phyloP scores from a whole-genome alignment of 768 basidiomycete species.

The Hericium alpestre region DNA sequence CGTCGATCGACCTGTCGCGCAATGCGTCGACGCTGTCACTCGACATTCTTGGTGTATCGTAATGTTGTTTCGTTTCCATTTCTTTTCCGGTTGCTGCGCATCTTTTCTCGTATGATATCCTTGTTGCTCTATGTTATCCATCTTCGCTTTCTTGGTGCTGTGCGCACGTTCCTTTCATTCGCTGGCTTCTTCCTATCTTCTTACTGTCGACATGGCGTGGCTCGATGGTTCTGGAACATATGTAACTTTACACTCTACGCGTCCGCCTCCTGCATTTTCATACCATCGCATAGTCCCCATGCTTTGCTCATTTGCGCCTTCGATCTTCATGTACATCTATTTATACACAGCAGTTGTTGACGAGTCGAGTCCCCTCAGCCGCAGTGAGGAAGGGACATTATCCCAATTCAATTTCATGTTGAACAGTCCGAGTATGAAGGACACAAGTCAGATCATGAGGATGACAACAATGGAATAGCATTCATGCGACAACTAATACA shows the following conservation, averaged over 20 bases:
- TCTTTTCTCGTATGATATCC: background rate
- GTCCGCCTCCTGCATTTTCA: background rate
- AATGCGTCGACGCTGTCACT: slow-evolving; percentile 13
- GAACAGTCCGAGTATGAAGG: too few relatives aligned
- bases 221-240: background rate
- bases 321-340: too few relatives aligned
- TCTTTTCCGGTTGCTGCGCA: background rate
- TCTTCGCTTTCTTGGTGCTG: background rate
- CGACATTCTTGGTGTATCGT: slow-evolving; percentile 9
- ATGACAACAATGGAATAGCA: too few relatives aligned
- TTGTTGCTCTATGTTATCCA: background rate
- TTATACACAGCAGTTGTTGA: too few relatives aligned
- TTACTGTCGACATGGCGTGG: too few relatives aligned
- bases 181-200: background rate
- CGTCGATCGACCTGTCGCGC: slow-evolving; percentile 5
- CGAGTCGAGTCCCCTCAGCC: too few relatives aligned
- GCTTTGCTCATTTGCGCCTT: too few relatives aligned
- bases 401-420: too few relatives aligned
- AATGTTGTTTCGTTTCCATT: background rate
- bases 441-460: too few relatives aligned
- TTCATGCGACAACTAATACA: background rate
- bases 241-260: background rate
- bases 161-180: background rate
- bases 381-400: too few relatives aligned
- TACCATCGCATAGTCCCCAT: too few relatives aligned